Percentiles rank a stretch among this genome's conserved stretches.
Evolutionary conservation across 768 basidiomycete species (phyloP).

Genomic region (Leccinum sublutescens): DNA sequence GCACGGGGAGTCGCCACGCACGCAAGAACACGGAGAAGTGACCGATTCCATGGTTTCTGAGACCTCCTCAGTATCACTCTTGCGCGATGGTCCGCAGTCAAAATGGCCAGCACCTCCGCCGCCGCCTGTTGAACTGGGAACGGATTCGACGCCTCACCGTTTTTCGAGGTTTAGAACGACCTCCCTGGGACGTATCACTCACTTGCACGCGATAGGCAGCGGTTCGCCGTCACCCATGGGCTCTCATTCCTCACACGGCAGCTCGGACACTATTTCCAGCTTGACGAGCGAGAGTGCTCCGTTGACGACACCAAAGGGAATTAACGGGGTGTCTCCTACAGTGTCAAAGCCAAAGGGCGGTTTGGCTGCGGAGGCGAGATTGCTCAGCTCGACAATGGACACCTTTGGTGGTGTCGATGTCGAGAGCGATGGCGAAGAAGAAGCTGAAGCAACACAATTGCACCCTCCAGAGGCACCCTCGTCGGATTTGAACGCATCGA

Average conservation of each 20-base stretch:
- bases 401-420: constrained; percentile 38
- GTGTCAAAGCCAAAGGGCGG: constrained; percentile 9
- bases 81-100: constrained; percentile 21
- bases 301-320: constrained; percentile 19
- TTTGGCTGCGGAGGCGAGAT: constrained; percentile 25
- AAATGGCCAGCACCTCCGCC: constrained; percentile 34
- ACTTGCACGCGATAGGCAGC: constrained; percentile 17
- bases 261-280: constrained; percentile 36
- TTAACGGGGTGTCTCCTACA: constrained; percentile 4
- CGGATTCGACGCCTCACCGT: constrained; percentile 26
- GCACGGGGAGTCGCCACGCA: constrained; percentile 2
- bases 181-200: constrained; percentile 28
- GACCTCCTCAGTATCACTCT: constrained; percentile 16
- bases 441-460: not conserved
- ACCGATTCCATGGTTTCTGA: constrained; percentile 15
- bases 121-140: constrained; percentile 25
- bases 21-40: constrained; percentile 11
- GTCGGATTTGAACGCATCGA: not conserved
- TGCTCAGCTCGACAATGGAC: constrained; percentile 33
- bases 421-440: constrained; percentile 13
- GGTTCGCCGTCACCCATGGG: constrained; percentile 45
- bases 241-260: constrained; percentile 40
- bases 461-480: not conserved
- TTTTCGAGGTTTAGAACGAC: constrained; percentile 29
- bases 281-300: constrained; percentile 28